Base-by-base conservation (phyloP, 257 asterid genomes). In the Gentiana dahurica region DNA sequence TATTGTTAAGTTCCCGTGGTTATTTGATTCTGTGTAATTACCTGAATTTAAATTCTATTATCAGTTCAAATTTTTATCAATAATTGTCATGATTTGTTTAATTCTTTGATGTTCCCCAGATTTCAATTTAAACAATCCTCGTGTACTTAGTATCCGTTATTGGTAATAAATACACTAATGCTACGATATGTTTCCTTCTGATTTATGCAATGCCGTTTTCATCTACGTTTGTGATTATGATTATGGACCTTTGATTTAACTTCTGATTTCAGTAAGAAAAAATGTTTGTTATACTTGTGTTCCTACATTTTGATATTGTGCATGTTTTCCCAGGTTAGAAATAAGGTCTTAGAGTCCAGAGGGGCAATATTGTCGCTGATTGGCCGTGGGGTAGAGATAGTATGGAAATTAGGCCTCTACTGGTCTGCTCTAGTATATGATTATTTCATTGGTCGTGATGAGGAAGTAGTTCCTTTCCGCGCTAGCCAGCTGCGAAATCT, bases 401-500 rank as follows among this genome's bases (percentile, higher is more conserved):
- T 92, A 15, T 92, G 97, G 97, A 88, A 63, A 65, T 83, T 92
- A 79, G 99, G 99, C 49, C 59, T 92, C 46, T 92, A 92, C 62
- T 92, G 97, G 97, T 88, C 95, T 15, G 63, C 82, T 12, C 62
- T 92, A 78, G 75, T 62, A 72, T 92, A 92, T 64, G 99, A 92
- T 78, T 83, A 37, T 75, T 65, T 72, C 15, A 79, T 92, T 58
- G 99, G 99, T 8, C 95, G 99, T 34, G 99, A 92, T 64, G 87
- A 85, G 81, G 99, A 92, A 73, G 95, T 92, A 68, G 99, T 92
- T 73, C 95, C 99, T 55, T 88, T 85, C 65, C 97, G 99, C 34
- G 97, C 97, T 63, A 93, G 88, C 65, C 99, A 92, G 75, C 80
- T 92, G 70, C 81, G 99, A 75, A 81, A 80, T 71, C 81, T 92